phyloP scores from a whole-genome alignment of 1,284 basidiomycete species.

The Puccinia hordei region DNA sequence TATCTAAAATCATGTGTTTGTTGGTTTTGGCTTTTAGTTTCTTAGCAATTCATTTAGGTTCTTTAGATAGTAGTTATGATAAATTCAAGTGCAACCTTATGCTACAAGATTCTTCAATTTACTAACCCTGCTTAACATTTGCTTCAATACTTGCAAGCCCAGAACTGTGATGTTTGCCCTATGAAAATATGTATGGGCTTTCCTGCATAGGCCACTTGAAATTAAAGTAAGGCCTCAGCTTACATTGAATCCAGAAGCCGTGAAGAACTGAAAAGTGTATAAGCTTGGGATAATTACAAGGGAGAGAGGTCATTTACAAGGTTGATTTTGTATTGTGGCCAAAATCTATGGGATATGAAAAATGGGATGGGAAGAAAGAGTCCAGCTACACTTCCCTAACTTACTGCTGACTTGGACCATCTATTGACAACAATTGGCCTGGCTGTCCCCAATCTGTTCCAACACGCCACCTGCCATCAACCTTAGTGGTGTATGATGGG shows the following conservation, averaged over 20 bases:
- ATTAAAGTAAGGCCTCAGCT: not conserved
- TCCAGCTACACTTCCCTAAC: constrained; percentile 3
- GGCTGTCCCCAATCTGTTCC: too few relatives aligned
- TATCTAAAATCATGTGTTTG: too few relatives aligned
- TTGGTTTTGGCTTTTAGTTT: too few relatives aligned
- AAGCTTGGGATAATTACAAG: not conserved
- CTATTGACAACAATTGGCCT: too few relatives aligned
- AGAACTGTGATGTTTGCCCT: constrained; percentile 38
- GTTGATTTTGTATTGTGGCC: constrained; percentile 21
- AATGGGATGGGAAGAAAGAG: constrained; percentile 36
- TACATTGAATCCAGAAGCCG: not conserved
- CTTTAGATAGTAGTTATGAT: not conserved
- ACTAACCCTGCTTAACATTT: constrained; percentile 16
- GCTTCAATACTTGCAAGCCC: constrained; percentile 16
- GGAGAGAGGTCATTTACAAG: constrained; percentile 9
- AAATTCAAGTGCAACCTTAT: not conserved
- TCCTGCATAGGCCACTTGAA: constrained; percentile 32
- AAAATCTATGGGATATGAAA: constrained; percentile 24
- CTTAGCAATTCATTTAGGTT: too few relatives aligned
- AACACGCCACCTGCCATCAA: too few relatives aligned
- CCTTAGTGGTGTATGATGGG: too few relatives aligned
- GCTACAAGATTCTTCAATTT: not conserved
- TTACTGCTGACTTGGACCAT: not conserved
- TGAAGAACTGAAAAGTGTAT: constrained; percentile 4
- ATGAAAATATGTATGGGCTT: constrained; percentile 23